Evolutionary conservation across 129 eudicot genomes (phyloP), one percentile per base, ranked within the genome.

Genomic region (Chrysanthemum makinoi): DNA sequence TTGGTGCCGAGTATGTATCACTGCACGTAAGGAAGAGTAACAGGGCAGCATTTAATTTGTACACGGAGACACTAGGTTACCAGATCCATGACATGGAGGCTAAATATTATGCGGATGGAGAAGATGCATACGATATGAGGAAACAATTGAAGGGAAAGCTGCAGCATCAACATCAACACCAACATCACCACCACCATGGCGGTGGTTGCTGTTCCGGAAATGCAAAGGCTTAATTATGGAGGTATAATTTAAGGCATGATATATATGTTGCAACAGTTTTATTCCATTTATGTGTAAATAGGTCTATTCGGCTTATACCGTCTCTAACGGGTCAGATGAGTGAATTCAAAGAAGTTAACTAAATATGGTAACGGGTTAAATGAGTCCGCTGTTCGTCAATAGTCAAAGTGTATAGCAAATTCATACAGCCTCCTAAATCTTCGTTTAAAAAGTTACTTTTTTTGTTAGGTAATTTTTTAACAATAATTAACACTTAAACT

Each of bases 51-150:
- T 91, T 91, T 64, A 82, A 88, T 76, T 55, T 91, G 86, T 91
- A 91, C 77, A 91, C 95, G 0, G 86, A 72, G 78, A 91, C 97
- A 2, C 70, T 91, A 60, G 90, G 92, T 17, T 91, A 91, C 76
- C 65, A 91, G 89, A 91, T 91, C 68, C 91, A 91, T 70, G 97
- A 91, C 79, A 54, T 91, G 48, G 97, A 91, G 79, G 97, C 97
- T 0, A 91, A 91, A 75, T 91, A 91, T 71, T 91, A 91, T 76
- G 97, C 97, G 0, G 97, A 91, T 74, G 97, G 97, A 12, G 97
- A 91, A 66, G 97, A 91, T 80, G 97, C 97, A 4, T 91, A 91
- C 70, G 97, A 91, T 68, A 91, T 91, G 97, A 77, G 97, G 86
- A 91, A 91, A 82, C 81, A 83, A 68, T 80, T 91, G 81, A 88